Percentiles rank a stretch among this genome's conserved stretches.
phyloP scores from a whole-genome alignment of 1,139 yeast genomes.

The Candida tetrigidarum region DNA sequence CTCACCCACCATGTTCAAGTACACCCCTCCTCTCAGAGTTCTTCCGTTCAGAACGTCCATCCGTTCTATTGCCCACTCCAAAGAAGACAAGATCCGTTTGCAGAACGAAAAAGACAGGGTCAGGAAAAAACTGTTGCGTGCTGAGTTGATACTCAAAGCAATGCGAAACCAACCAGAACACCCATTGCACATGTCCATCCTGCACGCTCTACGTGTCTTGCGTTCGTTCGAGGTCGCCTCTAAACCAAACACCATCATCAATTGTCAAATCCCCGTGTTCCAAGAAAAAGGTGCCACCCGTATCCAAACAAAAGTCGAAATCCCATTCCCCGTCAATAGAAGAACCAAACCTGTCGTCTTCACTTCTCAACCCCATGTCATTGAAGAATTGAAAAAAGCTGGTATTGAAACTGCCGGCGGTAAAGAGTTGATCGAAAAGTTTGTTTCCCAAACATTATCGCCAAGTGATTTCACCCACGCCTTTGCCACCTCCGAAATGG shows the following conservation, averaged over 20 bases:
- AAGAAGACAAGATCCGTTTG: neutral
- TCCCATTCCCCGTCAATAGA: constrained; percentile 76
- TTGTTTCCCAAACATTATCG: constrained; percentile 55
- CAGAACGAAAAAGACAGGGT: constrained; percentile 23
- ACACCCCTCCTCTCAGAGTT: neutral
- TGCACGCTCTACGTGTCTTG: constrained; percentile 74
- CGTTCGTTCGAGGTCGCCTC: constrained; percentile 96
- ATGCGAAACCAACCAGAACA: constrained; percentile 51
- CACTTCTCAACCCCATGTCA: constrained; percentile 57
- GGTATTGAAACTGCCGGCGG: constrained; percentile 76
- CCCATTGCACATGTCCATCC: constrained; percentile 73
- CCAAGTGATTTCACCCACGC: constrained; percentile 72
- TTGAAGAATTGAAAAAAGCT: constrained; percentile 55
- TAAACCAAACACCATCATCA: constrained; percentile 73
- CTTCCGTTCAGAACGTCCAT: neutral
- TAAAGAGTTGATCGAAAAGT: constrained; percentile 64
- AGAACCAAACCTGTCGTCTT: constrained; percentile 66
- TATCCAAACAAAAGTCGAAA: constrained; percentile 69
- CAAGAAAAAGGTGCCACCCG: constrained; percentile 83
- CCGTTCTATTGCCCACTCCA: constrained; percentile 2
- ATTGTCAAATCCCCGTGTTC: constrained; percentile 67
- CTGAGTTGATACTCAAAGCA: constrained; percentile 36
- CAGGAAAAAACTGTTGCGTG: constrained; percentile 20
- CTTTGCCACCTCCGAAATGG: constrained; percentile 85
- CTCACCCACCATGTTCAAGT: constrained; percentile 5